Percentiles rank a stretch among this genome's conserved stretches.
These are phyloP conservation scores for Pyrenophora teres DNA, from an alignment of 2,329 filamentous ascomycete genomes.

Conservation along the genomic window DNA sequence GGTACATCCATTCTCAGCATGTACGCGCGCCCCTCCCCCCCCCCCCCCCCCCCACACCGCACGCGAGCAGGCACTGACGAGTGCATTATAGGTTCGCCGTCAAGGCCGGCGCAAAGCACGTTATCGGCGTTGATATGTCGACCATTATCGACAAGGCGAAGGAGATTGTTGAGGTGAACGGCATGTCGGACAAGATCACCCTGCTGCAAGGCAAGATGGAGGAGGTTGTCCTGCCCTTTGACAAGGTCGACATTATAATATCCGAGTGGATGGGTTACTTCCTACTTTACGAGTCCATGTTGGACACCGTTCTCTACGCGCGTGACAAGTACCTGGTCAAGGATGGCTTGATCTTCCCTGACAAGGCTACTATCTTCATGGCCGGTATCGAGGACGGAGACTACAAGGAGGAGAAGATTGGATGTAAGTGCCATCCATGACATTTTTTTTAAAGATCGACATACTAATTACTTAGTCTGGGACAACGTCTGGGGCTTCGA, in stretches of 20 bases:
- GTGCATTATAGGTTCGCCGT: slow-evolving; percentile 79
- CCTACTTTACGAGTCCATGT: slow-evolving; percentile 97
- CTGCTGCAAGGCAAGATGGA: slow-evolving; percentile 99
- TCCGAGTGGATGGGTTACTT: slow-evolving; percentile 99
- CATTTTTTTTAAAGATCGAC: too few relatives aligned
- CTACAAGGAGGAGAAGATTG: slow-evolving; percentile 99
- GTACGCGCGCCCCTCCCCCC: slow-evolving; percentile 62
- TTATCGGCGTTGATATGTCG: slow-evolving; percentile 99
- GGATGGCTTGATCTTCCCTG: slow-evolving; percentile 94
- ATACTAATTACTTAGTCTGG: slow-evolving; percentile 72
- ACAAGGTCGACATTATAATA: slow-evolving; percentile 98
- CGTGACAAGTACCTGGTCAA: slow-evolving; percentile 87
- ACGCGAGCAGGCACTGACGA: slow-evolving; percentile 28
- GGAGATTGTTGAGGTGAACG: slow-evolving; percentile 91
- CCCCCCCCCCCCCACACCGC: slow-evolving; percentile 13
- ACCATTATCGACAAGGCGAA: slow-evolving; percentile 98
- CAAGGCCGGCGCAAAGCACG: slow-evolving; percentile 94
- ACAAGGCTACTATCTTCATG: slow-evolving; percentile 97
- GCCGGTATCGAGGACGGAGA: slow-evolving; percentile 98
- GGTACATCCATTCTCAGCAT: slow-evolving; percentile 98
- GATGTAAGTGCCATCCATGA: slow-evolving; percentile 64
- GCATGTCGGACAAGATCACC: slow-evolving; percentile 94
- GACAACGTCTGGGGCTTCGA: slow-evolving; percentile 99
- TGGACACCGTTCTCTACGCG: slow-evolving; percentile 96
- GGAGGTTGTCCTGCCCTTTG: slow-evolving; percentile 89